These are phyloP conservation scores for Ophiocordyceps sinensis DNA, from an alignment of 2,329 filamentous ascomycete genomes.

Conservation along the genomic window DNA sequence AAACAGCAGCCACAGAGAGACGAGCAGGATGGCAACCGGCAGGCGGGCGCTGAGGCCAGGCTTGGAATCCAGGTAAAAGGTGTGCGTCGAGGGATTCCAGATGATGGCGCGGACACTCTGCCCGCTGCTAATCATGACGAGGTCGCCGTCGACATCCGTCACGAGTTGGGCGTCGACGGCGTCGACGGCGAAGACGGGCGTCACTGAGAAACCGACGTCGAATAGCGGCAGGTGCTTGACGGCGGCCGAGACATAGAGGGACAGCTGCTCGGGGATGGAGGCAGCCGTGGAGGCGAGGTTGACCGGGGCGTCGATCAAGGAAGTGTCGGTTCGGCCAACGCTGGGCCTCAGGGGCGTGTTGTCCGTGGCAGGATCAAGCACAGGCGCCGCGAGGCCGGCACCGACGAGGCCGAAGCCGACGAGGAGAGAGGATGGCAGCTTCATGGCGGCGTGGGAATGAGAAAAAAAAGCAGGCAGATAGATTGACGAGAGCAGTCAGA, in stretches of 20 bases:
- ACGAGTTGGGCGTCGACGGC: conserved; percentile 2
- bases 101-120: not conserved
- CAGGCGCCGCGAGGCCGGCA: conserved; percentile 4
- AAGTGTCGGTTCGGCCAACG: conserved; percentile 3
- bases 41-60: conserved; percentile 5
- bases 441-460: not conserved
- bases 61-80: conserved; percentile 1
- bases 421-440: conserved; percentile 1
- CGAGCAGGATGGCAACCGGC: conserved; percentile 6
- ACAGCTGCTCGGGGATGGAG: not conserved
- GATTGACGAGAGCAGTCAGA: not conserved
- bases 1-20: conserved; percentile 6
- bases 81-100: not conserved
- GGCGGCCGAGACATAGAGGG: conserved; percentile 2
- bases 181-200: conserved; percentile 6
- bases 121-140: conserved; percentile 4
- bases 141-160: conserved; percentile 6
- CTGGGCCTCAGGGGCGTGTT: conserved; percentile 1
- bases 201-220: not conserved
- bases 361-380: not conserved
- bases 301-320: not conserved
- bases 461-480: not conserved
- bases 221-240: conserved; percentile 3
- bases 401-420: conserved; percentile 2
- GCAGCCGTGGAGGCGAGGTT: not conserved